These are phyloP conservation scores for Candida berthetii DNA, from an alignment of 805 yeast genomes.

Conservation along the genomic window DNA sequence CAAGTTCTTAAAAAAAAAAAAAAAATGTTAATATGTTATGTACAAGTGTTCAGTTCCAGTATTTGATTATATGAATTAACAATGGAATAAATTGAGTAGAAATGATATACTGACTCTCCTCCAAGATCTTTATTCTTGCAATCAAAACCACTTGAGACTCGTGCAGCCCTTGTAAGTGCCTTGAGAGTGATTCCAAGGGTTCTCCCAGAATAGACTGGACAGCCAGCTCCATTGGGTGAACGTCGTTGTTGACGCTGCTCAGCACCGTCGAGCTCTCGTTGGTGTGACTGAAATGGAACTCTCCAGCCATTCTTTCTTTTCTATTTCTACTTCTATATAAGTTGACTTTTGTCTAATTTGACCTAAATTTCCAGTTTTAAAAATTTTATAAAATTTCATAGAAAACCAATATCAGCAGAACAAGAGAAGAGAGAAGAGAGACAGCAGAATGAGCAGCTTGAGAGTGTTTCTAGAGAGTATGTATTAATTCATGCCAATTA, in stretches of 20 bases:
- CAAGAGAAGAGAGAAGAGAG: too few relatives aligned
- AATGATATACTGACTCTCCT: conserved; percentile 11
- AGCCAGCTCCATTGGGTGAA: conserved; percentile 55
- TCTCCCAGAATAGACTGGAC: conserved; percentile 51
- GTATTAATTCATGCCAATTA: conserved; percentile 3
- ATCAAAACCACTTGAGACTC: conserved; percentile 51
- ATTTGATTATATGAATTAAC: too few relatives aligned
- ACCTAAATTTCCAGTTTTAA: too few relatives aligned
- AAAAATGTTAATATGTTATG: neutral
- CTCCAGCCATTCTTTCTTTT: too few relatives aligned
- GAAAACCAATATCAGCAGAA: too few relatives aligned
- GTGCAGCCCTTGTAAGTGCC: conserved; percentile 43
- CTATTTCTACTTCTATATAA: too few relatives aligned
- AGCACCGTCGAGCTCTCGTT: neutral
- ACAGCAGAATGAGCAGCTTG: conserved; percentile 13
- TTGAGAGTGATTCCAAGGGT: conserved; percentile 44
- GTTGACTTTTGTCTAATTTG: too few relatives aligned
- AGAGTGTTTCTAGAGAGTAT: conserved; percentile 16
- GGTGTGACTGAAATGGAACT: conserved; percentile 10
- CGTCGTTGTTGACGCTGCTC: conserved; percentile 15
- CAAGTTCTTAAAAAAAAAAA: conserved; percentile 27
- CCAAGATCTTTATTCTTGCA: conserved; percentile 39
- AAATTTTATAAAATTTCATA: neutral
- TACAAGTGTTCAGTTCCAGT: neutral
- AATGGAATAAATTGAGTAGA: too few relatives aligned